Conservation (phyloP, 73 alveolate genomes). For the Stentor coeruleus region DNA sequence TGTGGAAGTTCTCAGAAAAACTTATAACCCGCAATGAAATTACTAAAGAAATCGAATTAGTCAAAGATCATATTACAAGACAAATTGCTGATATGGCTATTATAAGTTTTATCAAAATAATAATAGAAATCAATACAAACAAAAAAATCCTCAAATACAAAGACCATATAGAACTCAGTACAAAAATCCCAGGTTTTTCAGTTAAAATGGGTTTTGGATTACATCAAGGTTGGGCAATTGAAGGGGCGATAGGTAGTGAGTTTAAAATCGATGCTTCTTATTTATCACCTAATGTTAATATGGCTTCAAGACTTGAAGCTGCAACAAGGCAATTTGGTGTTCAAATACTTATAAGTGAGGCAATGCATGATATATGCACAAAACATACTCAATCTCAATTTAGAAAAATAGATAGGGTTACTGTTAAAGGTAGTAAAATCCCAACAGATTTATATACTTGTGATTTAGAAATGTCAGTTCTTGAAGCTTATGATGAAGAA, state of each 20-base stretch:
- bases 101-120: conserved; percentile 55
- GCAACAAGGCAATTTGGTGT: conserved; percentile 81
- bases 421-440: conserved; percentile 56
- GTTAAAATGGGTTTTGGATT: conserved; percentile 84
- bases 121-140: conserved; percentile 54
- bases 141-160: conserved; percentile 42
- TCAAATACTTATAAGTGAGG: conserved; percentile 65
- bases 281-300: conserved; percentile 77
- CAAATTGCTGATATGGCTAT: conserved; percentile 62
- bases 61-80: no score
- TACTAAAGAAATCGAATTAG: no score
- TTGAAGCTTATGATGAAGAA: conserved; percentile 1
- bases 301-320: conserved; percentile 79
- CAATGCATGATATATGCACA: conserved; percentile 56
- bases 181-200: conserved; percentile 43
- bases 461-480: no score
- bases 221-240: conserved; percentile 91
- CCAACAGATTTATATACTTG: conserved; percentile 52
- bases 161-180: conserved; percentile 31
- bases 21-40: conserved; percentile 39
- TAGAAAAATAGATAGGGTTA: conserved; percentile 68
- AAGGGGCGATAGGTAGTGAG: conserved; percentile 79
- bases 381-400: conserved; percentile 45
- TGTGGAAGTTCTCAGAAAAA: conserved; percentile 70
- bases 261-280: conserved; percentile 84